A percentile compares a stretch with the other conserved stretches of the same genome.
Conservation (phyloP, 805 yeast species). For the Candida ponderosae region DNA sequence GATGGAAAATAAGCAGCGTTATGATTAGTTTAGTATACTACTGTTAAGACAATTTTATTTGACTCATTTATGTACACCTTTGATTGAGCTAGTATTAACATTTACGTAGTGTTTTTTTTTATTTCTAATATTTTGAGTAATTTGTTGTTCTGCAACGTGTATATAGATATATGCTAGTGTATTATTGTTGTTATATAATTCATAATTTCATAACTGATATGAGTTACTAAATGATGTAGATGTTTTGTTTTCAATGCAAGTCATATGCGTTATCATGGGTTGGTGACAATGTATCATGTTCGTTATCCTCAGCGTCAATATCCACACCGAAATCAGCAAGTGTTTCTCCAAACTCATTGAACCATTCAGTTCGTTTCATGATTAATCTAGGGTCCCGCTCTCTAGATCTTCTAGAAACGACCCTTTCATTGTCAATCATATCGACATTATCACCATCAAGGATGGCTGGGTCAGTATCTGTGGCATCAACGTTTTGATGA, state of each 20-base stretch:
- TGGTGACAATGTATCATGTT: background rate
- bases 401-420: conserved; percentile 17
- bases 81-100: too few relatives aligned
- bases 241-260: too few relatives aligned
- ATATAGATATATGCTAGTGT: too few relatives aligned
- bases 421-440: conserved; percentile 16
- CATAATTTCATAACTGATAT: too few relatives aligned
- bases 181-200: too few relatives aligned
- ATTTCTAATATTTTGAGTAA: too few relatives aligned
- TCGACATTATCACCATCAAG: conserved; percentile 7
- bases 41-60: background rate
- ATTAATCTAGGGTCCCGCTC: conserved; percentile 27
- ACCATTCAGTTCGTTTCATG: conserved; percentile 47
- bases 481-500: conserved; percentile 26
- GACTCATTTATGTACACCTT: background rate
- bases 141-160: too few relatives aligned
- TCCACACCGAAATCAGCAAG: conserved; percentile 88
- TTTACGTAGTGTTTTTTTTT: too few relatives aligned
- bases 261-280: too few relatives aligned
- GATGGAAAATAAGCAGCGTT: conserved; percentile 3
- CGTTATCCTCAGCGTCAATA: conserved; percentile 40
- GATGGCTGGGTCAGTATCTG: background rate
- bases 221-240: too few relatives aligned
- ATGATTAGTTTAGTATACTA: background rate
- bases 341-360: conserved; percentile 75